Evolutionary conservation across 2,329 filamentous ascomycete species (phyloP).

Genomic region (Paracamarosporium sp.): DNA sequence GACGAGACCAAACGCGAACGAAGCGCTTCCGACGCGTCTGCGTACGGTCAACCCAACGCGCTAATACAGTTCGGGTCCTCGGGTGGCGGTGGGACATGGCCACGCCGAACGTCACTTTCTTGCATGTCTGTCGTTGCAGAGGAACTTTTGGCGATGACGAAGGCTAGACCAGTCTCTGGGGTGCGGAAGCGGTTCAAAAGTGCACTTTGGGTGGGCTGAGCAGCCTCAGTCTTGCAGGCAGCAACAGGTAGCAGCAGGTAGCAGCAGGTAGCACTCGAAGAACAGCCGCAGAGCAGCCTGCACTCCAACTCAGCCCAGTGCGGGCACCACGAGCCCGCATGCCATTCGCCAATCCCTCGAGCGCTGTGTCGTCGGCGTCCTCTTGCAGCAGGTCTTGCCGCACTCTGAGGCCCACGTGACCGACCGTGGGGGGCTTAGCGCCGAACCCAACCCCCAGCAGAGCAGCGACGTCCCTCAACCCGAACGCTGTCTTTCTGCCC

Average conservation of each 20-base stretch:
- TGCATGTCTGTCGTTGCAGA: not conserved
- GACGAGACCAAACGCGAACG: not conserved
- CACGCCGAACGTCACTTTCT: not conserved
- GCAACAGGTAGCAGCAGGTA: slow-evolving; percentile 37
- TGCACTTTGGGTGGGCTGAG: slow-evolving; percentile 21
- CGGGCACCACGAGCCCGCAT: not conserved
- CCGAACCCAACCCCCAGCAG: slow-evolving; percentile 6
- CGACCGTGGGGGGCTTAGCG: slow-evolving; percentile 2
- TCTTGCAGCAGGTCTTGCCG: slow-evolving; percentile 10
- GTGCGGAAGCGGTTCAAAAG: slow-evolving; percentile 21
- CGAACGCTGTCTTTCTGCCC: slow-evolving; percentile 1
- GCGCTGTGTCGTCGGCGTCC: slow-evolving; percentile 17
- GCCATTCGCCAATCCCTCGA: slow-evolving; percentile 20
- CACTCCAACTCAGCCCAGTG: slow-evolving; percentile 9
- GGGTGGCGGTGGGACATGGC: not conserved
- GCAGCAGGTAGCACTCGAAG: slow-evolving; percentile 15
- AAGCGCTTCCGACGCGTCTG: too few species aligned
- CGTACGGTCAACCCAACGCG: slow-evolving; percentile 1
- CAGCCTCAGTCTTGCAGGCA: slow-evolving; percentile 32
- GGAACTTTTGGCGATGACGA: slow-evolving; percentile 10
- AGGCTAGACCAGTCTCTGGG: slow-evolving; percentile 10
- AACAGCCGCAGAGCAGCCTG: slow-evolving; percentile 23
- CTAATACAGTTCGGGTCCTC: slow-evolving; percentile 7
- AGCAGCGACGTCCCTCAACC: not conserved
- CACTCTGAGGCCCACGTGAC: slow-evolving; percentile 22